Percentiles rank a stretch among this genome's conserved stretches.
Evolutionary conservation across 2,329 filamentous ascomycete genomes (phyloP).

Genomic region (Ophiostoma ulmi): DNA sequence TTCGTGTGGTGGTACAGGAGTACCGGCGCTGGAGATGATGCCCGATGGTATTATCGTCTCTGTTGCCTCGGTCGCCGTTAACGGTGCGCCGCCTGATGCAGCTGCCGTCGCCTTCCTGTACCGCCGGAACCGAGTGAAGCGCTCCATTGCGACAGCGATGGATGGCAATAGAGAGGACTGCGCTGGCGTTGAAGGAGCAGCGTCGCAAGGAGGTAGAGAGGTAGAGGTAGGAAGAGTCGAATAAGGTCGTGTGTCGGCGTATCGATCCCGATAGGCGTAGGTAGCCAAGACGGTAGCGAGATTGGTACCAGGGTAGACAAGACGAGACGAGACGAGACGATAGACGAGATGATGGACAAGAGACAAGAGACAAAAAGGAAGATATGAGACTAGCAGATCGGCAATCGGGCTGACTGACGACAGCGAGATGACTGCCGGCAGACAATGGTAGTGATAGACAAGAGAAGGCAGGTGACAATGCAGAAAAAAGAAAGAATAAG

Average conservation of each 20-base stretch:
- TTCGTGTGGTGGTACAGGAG: neutral
- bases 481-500: neutral
- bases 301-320: no score
- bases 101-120: conserved; percentile 30
- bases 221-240: neutral
- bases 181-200: neutral
- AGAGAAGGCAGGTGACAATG: neutral
- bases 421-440: neutral
- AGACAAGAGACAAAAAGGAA: neutral
- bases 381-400: neutral
- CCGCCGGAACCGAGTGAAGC: conserved; percentile 33
- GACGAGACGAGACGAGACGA: no score
- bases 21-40: neutral
- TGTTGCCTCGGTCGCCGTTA: neutral
- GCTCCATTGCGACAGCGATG: conserved; percentile 30
- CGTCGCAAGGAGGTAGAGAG: neutral
- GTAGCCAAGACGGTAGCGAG: no score
- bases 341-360: neutral
- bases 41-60: neutral
- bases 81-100: conserved; percentile 10
- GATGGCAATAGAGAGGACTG: neutral
- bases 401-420: neutral
- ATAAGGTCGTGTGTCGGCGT: neutral
- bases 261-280: no score
- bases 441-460: neutral